Base-by-base conservation (phyloP, 305 asterid genomes). In the Fraxinus xanthoxyloides region DNA sequence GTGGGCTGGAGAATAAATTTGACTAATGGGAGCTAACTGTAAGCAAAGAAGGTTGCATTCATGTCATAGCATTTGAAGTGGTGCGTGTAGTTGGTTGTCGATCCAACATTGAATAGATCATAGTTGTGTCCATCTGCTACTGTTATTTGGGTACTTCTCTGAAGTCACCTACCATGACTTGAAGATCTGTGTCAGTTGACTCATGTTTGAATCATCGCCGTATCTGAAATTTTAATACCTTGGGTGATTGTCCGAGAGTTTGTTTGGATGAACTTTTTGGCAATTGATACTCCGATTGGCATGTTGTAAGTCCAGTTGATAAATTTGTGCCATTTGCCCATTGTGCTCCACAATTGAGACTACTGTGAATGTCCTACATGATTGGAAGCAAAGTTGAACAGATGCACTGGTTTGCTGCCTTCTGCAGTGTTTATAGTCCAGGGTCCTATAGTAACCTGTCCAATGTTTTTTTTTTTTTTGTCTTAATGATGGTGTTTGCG, bases 141-240 rank as follows among this genome's bases (percentile, higher is more conserved):
- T 34, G 17, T 78, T 51, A 35, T 69, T 36, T 72, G 81, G 35
- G 73, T 15, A 48, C 9, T 15, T 13, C 70, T 80, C 48, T 77
- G 83, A 51, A 73, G 86, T 73, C 67, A 34, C 61, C 78, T 30
- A 36, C 73, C 69, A 70, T 59, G 46, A 51, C 38, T 12, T 54
- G 69, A 82, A 30, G 84, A 80, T 82, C 69, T 65, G 67, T 82
- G 79, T 75, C 70, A 38, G 76, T 79, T 48, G 63, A 74, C 23
- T 36, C 77, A 21, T 54, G 36, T 77, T 83, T 28, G 72, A 51
- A 77, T 46, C 32, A 59, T 61, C 31, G 12, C 51, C 63, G 31
- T 77, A 19, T 79, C 72, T 46, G 81, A 26, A 84, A 87, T 79
- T 77, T 74, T 79, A 34, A 5, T 75, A 76, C 77, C 76, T 65